Evolutionary conservation across 345 rosid species (phyloP), one percentile per base, ranked within the genome.

Genomic region (Mangifera indica): DNA sequence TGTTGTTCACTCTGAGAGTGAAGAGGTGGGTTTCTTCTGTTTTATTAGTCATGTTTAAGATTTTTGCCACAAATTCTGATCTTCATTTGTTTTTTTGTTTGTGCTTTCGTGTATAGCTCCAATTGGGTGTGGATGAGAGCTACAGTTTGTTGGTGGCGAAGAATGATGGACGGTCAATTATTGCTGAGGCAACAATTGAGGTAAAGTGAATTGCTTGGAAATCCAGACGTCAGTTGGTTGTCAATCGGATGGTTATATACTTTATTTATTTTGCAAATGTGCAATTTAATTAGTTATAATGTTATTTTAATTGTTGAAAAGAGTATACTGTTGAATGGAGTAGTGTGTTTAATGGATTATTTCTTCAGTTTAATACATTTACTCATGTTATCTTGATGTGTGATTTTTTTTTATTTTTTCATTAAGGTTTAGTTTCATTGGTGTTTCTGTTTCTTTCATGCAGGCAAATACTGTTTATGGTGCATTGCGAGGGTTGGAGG

Each of bases 401-500:
- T 34, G 24, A 18, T 37, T 54, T 5, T 49, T 6, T 54, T 67
- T 29, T n/a, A 0, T 51, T 52, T 20, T 53, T 68, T 52, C 1
- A 12, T 53, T 22, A 40, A 57, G 24, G 40, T 55, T 45, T 72
- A 12, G n/a, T 63, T 63, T 63, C 26, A 42, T 51, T 59, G 68
- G 25, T 48, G 22, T 21, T 22, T 42, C 20, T 34, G 15, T 26
- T 67, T 45, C 60, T 64, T 74, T 75, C 45, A 74, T 79, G 84
- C 87, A 91, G 98, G 97, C 96, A 63, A 91, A 87, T 75, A 91
- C 97, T 48, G 81, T 91, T 2, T 89, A 82, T 84, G 98, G 98
- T 69, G 98, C 98, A 7, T 79, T 93, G 76, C 83, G 97, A 61
- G 98, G 96, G 46, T 81, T 93, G 76, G 98, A 95, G 99, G 99